phyloP scores from a whole-genome alignment of 2,329 filamentous ascomycete genomes.

The Tolypocladium ophioglossoides region DNA sequence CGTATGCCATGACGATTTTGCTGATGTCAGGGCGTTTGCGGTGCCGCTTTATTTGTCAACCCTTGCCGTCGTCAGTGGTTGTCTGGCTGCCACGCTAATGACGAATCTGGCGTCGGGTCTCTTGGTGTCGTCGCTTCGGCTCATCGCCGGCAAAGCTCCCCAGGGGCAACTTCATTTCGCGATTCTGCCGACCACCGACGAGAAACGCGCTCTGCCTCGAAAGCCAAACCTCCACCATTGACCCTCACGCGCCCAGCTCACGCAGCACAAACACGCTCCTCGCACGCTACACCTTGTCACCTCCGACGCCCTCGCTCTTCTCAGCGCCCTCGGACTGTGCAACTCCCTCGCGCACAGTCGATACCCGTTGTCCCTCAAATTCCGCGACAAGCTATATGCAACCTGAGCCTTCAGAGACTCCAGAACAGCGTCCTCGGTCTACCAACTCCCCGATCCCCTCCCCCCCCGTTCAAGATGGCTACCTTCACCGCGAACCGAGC shows the following conservation, averaged over 20 bases:
- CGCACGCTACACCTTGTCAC: background rate
- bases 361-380: conserved; percentile 16
- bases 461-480: conserved; percentile 46
- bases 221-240: background rate
- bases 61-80: no score
- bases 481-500: conserved; percentile 31
- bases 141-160: background rate
- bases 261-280: background rate
- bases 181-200: background rate
- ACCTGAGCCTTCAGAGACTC: conserved; percentile 41
- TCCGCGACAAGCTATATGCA: conserved; percentile 51
- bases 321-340: conserved; percentile 36
- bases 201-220: background rate
- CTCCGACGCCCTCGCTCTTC: background rate
- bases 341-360: conserved; percentile 39
- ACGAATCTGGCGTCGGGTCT: background rate
- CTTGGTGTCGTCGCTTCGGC: background rate
- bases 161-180: background rate
- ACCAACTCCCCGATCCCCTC: conserved; percentile 21
- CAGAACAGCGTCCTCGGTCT: conserved; percentile 28
- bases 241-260: conserved; percentile 6
- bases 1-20: no score
- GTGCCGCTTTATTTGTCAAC: no score
- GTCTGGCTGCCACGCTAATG: background rate
- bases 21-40: no score